Percentiles rank a stretch among this genome's conserved stretches.
Evolutionary conservation across 495 filamentous ascomycete genomes (phyloP).

Genomic region (Pseudomonodictys pantanalensis): DNA sequence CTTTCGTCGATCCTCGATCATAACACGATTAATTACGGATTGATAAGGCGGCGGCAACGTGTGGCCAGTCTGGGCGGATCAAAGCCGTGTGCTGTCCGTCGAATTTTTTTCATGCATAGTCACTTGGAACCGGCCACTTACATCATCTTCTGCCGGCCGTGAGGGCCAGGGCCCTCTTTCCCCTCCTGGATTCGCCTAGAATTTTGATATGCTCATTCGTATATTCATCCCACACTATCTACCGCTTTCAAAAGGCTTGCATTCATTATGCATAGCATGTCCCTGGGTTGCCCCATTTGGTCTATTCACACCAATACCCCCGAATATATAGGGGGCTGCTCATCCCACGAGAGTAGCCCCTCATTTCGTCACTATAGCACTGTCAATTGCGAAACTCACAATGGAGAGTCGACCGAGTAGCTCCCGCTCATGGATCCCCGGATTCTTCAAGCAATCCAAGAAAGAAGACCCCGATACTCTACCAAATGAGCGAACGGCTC

Average conservation of each 20-base stretch:
- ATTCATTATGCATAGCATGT: background rate
- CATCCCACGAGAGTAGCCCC: no score
- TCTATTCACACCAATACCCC: background rate
- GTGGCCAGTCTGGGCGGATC: no score
- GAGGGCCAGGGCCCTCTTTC: no score
- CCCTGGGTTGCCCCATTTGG: background rate
- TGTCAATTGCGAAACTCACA: background rate
- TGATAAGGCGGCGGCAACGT: no score
- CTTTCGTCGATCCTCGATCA: no score
- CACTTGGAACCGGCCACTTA: no score
- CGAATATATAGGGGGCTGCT: no score
- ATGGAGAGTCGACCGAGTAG: constrained; percentile 38
- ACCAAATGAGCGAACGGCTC: constrained; percentile 29
- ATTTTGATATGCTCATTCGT: background rate
- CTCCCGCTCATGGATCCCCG: constrained; percentile 37
- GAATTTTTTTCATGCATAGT: no score
- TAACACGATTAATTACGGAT: no score
- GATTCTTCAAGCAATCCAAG: constrained; percentile 33
- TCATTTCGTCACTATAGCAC: background rate
- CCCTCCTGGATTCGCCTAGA: no score
- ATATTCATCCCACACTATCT: constrained; percentile 17
- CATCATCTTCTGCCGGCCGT: no score
- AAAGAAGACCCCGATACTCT: constrained; percentile 13
- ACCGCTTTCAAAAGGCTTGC: background rate
- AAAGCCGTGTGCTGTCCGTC: no score